Conservation (phyloP, 139 green algal species). For the Asterochloris erici region DNA sequence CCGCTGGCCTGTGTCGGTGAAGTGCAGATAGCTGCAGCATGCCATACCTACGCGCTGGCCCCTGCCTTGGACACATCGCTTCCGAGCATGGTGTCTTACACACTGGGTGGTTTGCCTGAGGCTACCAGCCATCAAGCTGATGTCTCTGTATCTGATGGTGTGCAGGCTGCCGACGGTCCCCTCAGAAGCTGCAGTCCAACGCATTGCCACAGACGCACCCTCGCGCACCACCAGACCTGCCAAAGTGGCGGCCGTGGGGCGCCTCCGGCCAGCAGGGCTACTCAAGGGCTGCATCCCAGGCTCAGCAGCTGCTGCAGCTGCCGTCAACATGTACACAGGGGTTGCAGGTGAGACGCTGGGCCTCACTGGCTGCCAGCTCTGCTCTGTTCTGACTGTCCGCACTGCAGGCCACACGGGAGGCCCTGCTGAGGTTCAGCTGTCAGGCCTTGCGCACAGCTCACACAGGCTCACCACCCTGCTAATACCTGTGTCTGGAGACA, state of each 20-base stretch:
- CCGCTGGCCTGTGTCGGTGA: too few relatives aligned
- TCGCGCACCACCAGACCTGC: neutral
- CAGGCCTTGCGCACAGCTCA: too few relatives aligned
- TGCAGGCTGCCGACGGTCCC: neutral
- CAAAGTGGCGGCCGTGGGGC: slow-evolving; percentile 5
- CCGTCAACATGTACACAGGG: slow-evolving; percentile 27
- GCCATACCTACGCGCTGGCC: too few relatives aligned
- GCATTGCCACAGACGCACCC: neutral
- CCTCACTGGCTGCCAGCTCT: neutral
- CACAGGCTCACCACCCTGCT: too few relatives aligned
- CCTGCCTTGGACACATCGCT: neutral
- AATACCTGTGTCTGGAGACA: too few relatives aligned
- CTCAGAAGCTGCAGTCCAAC: neutral
- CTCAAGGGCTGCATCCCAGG: slow-evolving; percentile 29
- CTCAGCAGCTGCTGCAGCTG: slow-evolving; percentile 28
- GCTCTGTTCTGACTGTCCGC: neutral
- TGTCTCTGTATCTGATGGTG: neutral
- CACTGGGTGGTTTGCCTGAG: neutral
- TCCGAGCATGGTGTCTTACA: neutral
- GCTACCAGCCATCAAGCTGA: neutral
- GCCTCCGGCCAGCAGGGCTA: slow-evolving; percentile 16
- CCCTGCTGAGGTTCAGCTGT: too few relatives aligned
- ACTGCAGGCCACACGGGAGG: neutral
- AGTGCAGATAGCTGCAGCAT: too few relatives aligned
- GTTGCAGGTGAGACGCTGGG: slow-evolving; percentile 20